These are phyloP conservation scores for Xylariaceae sp. DNA, from an alignment of 2,329 filamentous ascomycete species.

Conservation along the genomic window DNA sequence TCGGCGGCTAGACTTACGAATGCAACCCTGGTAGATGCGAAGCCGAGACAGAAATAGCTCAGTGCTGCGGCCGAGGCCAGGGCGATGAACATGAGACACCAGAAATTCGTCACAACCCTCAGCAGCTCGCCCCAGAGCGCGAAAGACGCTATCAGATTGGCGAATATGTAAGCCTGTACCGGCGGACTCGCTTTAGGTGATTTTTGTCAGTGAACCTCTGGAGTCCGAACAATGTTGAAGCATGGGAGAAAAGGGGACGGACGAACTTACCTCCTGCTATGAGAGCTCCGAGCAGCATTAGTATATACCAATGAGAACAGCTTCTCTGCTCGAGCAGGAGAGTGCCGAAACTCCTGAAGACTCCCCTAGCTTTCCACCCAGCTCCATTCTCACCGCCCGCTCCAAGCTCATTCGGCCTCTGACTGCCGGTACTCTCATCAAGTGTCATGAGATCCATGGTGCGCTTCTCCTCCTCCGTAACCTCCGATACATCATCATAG, in stretches of 20 bases:
- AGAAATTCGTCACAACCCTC: conserved; percentile 43
- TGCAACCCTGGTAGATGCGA: conserved; percentile 42
- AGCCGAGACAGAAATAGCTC: conserved; percentile 48
- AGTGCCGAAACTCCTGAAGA: conserved; percentile 26
- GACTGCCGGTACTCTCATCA: conserved; percentile 41
- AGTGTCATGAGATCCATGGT: conserved; percentile 36
- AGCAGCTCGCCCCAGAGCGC: conserved; percentile 22
- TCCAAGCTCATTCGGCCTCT: background rate
- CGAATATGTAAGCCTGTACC: conserved; percentile 52
- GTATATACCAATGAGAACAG: conserved; percentile 25
- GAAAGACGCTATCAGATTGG: conserved; percentile 41
- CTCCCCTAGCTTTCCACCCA: conserved; percentile 18
- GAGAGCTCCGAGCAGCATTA: conserved; percentile 27
- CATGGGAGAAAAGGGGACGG: background rate
- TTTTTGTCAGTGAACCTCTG: too few relatives aligned
- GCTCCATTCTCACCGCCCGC: conserved; percentile 1
- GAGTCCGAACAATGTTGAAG: too few relatives aligned
- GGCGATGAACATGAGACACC: conserved; percentile 60
- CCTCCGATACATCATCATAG: conserved; percentile 26
- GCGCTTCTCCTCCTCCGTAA: conserved; percentile 31
- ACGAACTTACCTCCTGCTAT: conserved; percentile 31
- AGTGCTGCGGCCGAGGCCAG: conserved; percentile 48
- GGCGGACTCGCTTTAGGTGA: conserved; percentile 44
- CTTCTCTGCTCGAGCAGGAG: conserved; percentile 27
- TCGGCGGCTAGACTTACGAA: conserved; percentile 28